A percentile compares a stretch with the other conserved stretches of the same genome.
Conservation (phyloP, 176 grass and related monocot species). For the Stipa capillata region DNA sequence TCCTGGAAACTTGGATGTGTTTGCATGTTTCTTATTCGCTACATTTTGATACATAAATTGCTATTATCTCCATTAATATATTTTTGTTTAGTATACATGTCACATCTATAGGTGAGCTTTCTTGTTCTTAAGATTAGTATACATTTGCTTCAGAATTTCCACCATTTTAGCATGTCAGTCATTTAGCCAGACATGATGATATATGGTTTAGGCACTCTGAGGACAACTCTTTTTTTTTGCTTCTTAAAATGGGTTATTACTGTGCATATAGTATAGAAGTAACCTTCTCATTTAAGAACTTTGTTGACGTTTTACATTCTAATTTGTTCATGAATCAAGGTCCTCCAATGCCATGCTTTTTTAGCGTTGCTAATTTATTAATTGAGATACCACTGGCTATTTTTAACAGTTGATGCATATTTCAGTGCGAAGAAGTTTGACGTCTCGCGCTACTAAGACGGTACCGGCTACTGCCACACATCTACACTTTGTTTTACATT, state of each 20-base stretch:
- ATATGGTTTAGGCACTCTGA: not conserved
- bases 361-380: not conserved
- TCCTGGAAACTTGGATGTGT: not conserved
- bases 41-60: not conserved
- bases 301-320: not conserved
- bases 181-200: not conserved
- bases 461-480: conserved; percentile 67
- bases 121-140: not conserved
- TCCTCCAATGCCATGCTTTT: not conserved
- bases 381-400: not conserved
- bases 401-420: conserved; percentile 14
- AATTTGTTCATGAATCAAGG: not conserved
- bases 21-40: not conserved
- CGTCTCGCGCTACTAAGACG: conserved; percentile 85
- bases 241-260: not conserved
- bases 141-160: not conserved
- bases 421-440: conserved; percentile 91
- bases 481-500: conserved; percentile 87
- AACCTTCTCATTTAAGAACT: not conserved
- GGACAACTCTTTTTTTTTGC: not conserved
- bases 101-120: not conserved
- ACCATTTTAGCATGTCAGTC: not conserved
- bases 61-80: not conserved
- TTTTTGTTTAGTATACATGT: not conserved
- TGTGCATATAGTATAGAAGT: not conserved